A percentile compares a stretch with the other conserved stretches of the same genome.
phyloP scores from a whole-genome alignment of 176 grass and related monocot genomes.

The Tillandsia leiboldiana region DNA sequence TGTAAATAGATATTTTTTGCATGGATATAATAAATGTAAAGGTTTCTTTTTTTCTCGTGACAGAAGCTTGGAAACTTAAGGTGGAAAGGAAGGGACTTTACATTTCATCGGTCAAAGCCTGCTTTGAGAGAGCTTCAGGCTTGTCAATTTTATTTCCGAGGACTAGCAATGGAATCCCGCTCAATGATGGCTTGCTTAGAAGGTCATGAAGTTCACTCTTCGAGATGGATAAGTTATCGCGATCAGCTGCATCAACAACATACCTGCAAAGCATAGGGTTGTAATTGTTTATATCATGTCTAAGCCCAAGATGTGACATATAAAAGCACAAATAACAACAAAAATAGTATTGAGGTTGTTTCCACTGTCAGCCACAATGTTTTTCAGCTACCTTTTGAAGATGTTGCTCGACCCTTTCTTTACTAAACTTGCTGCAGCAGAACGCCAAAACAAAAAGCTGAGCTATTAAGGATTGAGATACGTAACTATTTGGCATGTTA shows the following conservation, averaged over 20 bases:
- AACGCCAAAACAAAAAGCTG: no score
- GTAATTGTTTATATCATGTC: not conserved
- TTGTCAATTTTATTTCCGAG: slow-evolving; percentile 93
- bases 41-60: not conserved
- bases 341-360: not conserved
- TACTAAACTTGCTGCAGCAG: no score
- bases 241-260: slow-evolving; percentile 85
- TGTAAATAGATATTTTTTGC: no score
- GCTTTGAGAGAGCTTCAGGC: slow-evolving; percentile 65
- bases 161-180: slow-evolving; percentile 75
- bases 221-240: slow-evolving; percentile 78
- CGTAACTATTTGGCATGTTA: no score
- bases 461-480: no score
- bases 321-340: not conserved
- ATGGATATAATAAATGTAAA: no score
- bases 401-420: no score
- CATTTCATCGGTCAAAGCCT: slow-evolving; percentile 68
- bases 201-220: slow-evolving; percentile 94
- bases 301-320: not conserved
- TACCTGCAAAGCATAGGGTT: slow-evolving; percentile 43
- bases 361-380: no score
- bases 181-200: slow-evolving; percentile 76
- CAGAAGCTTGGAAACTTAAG: not conserved
- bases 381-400: no score
- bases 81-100: slow-evolving; percentile 6